A percentile compares a stretch with the other conserved stretches of the same genome.
Conservation (phyloP, 768 basidiomycete genomes). For the Mycena filopes region DNA sequence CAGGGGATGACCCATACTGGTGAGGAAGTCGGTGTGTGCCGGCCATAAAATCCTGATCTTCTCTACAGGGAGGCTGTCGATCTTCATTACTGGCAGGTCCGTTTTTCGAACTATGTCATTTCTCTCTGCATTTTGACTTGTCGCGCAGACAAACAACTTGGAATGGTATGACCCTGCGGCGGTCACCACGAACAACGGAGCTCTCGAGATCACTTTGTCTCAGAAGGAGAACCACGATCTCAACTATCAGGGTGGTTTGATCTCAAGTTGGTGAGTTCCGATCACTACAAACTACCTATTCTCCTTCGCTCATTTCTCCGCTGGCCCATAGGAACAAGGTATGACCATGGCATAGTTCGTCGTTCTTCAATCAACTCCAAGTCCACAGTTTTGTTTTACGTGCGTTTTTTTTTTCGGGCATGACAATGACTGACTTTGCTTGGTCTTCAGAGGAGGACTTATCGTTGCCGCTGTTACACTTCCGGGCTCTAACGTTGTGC, state of each 20-base stretch:
- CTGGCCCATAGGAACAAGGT: conserved; percentile 69
- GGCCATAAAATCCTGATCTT: conserved; percentile 59
- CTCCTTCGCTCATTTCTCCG: neutral
- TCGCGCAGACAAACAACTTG: conserved; percentile 68
- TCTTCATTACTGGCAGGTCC: conserved; percentile 81
- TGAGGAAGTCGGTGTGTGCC: neutral
- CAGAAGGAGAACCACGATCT: conserved; percentile 75
- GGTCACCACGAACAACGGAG: conserved; percentile 77
- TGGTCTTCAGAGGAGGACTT: conserved; percentile 82
- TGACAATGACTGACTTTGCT: neutral
- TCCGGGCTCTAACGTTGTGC: conserved; percentile 73
- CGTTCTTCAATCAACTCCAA: no score
- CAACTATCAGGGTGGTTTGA: conserved; percentile 77
- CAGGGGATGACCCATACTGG: conserved; percentile 33
- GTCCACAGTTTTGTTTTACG: conserved; percentile 63
- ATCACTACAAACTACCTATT: neutral
- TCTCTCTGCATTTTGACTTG: neutral
- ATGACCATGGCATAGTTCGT: no score
- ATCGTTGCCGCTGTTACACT: conserved; percentile 75
- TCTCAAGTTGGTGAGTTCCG: conserved; percentile 37
- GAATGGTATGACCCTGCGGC: conserved; percentile 93
- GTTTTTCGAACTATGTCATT: conserved; percentile 10
- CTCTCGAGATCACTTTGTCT: conserved; percentile 79
- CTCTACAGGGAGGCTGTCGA: conserved; percentile 90
- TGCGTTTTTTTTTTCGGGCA: neutral